Evolutionary conservation across 345 rosid genomes (phyloP).

Genomic region (Mangifera indica): DNA sequence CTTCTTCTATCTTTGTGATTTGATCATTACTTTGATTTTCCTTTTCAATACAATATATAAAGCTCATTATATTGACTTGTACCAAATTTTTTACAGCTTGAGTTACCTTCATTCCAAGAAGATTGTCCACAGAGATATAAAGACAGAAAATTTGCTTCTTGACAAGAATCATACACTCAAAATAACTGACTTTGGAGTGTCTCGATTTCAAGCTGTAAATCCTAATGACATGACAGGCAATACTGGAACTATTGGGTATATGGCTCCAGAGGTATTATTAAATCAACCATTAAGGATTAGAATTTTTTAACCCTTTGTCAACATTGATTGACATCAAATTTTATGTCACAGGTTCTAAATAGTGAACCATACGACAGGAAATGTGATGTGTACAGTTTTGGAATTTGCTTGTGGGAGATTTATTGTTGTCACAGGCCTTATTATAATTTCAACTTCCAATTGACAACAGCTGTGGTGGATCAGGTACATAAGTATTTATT

Average conservation of each 20-base stretch:
- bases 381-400: slow-evolving; percentile 20
- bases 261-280: slow-evolving; percentile 18
- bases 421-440: slow-evolving; percentile 2
- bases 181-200: slow-evolving; percentile 10
- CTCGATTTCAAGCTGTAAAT: background rate
- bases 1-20: background rate
- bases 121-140: slow-evolving; percentile 1
- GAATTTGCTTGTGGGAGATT: slow-evolving; percentile 16
- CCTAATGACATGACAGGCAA: slow-evolving; percentile 3
- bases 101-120: slow-evolving; percentile 3
- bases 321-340: background rate
- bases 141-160: slow-evolving; percentile 12
- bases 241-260: slow-evolving; percentile 8
- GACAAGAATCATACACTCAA: background rate
- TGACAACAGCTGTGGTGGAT: background rate
- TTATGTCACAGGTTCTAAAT: background rate
- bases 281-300: background rate
- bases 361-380: slow-evolving; percentile 7
- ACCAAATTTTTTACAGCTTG: background rate
- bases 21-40: background rate
- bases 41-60: too few relatives aligned
- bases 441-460: background rate
- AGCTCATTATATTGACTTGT: too few relatives aligned
- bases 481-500: background rate
- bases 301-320: too few relatives aligned